Evolutionary conservation across 1,139 yeast species (phyloP), one percentile per base, ranked within the genome.

Genomic region (Hemisphaericaspora lyxosophila): DNA sequence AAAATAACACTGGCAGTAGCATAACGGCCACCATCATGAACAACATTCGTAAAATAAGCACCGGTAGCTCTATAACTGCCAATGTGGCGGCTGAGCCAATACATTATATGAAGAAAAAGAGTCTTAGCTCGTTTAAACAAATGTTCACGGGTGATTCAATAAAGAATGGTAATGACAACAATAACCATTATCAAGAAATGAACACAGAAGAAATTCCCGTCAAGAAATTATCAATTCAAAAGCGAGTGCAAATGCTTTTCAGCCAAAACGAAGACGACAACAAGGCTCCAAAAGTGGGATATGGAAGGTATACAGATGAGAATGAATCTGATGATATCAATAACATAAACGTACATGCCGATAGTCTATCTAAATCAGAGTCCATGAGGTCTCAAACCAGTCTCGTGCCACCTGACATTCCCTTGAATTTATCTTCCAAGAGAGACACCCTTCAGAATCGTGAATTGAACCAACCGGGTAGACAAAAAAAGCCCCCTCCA

Each of bases 271-370:
- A 71, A 25, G 71, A 75, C 2, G 71, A 75, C 2, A 68, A 75
- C 9, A 72, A 77, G 4, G 64, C 74, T 0, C 55, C 67, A 15
- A 79, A 75, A 49, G 80, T 89, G 0, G 95, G 95, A 0, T 86
- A 86, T 54, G 95, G 95, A 3, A 76, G 77, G 49, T 84, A 73
- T 53, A 82, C 89, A 1, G 85, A 51, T 18, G 68, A 54, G 18
- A 50, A 53, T 6, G 71, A 64, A n/a, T 75, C 70, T 36, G 51
- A 70, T 16, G 62, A 59, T 4, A 72, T 72, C 2, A 70, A 70
- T 16, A 70, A 70, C 43, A 45, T 41, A 14, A 36, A 43, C 18
- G n/a, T 31, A 2, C 28, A 27, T 11, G n/a, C 30, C 12, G 15
- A 12, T 5, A 11, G 16, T 7, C 14, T 27, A 15, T 14, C 28